Percentiles rank a stretch among this genome's conserved stretches.
Evolutionary conservation across 2,329 filamentous ascomycete genomes (phyloP).

Genomic region (Chaetomium sp.): DNA sequence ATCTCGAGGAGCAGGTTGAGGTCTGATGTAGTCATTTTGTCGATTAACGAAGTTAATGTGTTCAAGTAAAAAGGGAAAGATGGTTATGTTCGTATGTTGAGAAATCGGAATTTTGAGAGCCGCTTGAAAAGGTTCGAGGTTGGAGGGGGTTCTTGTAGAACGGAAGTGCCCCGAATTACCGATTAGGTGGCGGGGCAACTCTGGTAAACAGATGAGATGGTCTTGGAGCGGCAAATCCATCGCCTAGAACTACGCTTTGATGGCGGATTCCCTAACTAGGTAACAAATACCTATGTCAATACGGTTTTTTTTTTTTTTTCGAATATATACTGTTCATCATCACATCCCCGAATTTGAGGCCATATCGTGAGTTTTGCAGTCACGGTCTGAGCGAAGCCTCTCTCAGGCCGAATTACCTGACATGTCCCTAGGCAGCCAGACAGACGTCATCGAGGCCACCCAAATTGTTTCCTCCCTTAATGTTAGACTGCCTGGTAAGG

Average conservation of each 20-base stretch:
- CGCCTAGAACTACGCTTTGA: not conserved
- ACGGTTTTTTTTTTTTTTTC: not conserved
- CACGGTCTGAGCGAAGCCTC: not conserved
- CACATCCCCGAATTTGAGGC: not conserved
- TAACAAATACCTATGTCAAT: too few relatives aligned
- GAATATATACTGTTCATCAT: not conserved
- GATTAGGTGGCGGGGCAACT: not conserved
- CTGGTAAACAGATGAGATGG: not conserved
- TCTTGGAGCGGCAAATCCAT: not conserved
- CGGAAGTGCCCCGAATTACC: not conserved
- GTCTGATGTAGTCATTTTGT: conserved; percentile 59
- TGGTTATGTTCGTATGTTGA: not conserved
- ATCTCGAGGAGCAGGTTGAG: conserved; percentile 66
- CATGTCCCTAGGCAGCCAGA: not conserved
- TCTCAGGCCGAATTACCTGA: not conserved
- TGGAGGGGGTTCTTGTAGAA: not conserved
- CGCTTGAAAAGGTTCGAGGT: not conserved
- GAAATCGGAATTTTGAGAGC: not conserved
- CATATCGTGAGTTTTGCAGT: not conserved
- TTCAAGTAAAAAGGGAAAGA: conserved; percentile 1
- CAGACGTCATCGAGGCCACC: not conserved
- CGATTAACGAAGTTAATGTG: conserved; percentile 20
- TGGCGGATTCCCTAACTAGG: not conserved
- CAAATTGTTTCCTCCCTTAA: not conserved
- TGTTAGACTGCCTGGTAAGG: too few relatives aligned